Percentiles rank a stretch among this genome's conserved stretches.
These are phyloP conservation scores for Rhododendron kiyosumense DNA, from an alignment of 148 eudicot genomes.

Conservation along the genomic window DNA sequence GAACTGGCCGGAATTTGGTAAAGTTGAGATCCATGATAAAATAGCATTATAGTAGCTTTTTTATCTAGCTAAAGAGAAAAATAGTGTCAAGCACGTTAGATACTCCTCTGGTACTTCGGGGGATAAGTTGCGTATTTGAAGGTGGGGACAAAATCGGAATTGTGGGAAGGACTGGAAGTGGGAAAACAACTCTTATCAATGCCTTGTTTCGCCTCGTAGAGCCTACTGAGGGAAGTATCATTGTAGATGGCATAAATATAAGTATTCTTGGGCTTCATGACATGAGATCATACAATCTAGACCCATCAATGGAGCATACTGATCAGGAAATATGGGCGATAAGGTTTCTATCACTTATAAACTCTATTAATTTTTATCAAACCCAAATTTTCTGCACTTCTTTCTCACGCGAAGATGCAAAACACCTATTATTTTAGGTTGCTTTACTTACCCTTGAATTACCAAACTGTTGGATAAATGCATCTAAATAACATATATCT, in stretches of 20 bases:
- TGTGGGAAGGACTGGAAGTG: constrained; percentile 10
- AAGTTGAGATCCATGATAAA: not conserved
- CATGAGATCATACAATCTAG: constrained; percentile 9
- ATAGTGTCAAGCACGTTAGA: not conserved
- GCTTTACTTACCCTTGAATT: too few species aligned
- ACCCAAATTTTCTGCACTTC: too few species aligned
- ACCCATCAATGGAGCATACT: not conserved
- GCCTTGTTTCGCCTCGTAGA: constrained; percentile 10
- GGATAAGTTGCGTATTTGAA: constrained; percentile 9
- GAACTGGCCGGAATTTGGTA: too few species aligned
- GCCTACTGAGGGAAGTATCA: not conserved
- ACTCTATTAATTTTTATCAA: too few species aligned
- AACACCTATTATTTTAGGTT: too few species aligned
- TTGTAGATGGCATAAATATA: not conserved
- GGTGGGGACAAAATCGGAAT: constrained; percentile 10
- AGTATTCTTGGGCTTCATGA: constrained; percentile 10
- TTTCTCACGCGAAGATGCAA: too few species aligned
- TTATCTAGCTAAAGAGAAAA: not conserved
- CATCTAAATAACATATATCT: too few species aligned
- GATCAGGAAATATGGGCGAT: constrained; percentile 16
- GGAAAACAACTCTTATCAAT: constrained; percentile 2
- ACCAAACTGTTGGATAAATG: too few species aligned
- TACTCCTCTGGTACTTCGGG: constrained; percentile 9
- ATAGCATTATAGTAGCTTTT: too few species aligned
- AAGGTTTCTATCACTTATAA: not conserved